A percentile compares a stretch with the other conserved stretches of the same genome.
phyloP scores from a whole-genome alignment of 805 yeast species.

The Myxozyma kluyveri region DNA sequence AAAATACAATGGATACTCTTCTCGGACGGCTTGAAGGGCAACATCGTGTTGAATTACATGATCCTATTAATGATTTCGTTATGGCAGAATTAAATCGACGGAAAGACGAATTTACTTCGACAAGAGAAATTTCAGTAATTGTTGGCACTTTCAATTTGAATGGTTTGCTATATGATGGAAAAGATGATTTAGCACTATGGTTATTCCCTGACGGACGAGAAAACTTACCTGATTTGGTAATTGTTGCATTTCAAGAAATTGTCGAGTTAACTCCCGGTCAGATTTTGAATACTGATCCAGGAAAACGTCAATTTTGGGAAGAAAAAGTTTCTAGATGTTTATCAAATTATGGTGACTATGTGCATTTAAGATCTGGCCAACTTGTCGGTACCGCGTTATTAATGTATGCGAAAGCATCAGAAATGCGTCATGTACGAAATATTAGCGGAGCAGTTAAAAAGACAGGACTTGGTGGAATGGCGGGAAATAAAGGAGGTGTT shows the following conservation, averaged over 20 bases:
- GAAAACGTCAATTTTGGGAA: slow-evolving; percentile 79
- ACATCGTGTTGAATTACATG: slow-evolving; percentile 67
- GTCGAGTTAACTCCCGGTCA: slow-evolving; percentile 92
- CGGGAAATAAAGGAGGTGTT: slow-evolving; percentile 96
- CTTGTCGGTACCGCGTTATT: slow-evolving; percentile 83
- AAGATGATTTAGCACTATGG: slow-evolving; percentile 66
- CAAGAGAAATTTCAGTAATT: slow-evolving; percentile 59
- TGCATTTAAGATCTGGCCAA: slow-evolving; percentile 76
- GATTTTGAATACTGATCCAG: slow-evolving; percentile 78
- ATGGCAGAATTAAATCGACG: slow-evolving; percentile 56
- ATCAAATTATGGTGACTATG: slow-evolving; percentile 57
- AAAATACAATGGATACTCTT: slow-evolving; percentile 80
- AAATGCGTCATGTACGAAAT: slow-evolving; percentile 61
- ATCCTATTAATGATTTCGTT: slow-evolving; percentile 87
- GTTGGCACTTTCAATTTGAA: slow-evolving; percentile 87
- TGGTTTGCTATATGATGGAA: slow-evolving; percentile 55
- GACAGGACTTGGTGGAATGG: slow-evolving; percentile 94
- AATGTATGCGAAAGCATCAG: slow-evolving; percentile 63
- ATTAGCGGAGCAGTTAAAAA: slow-evolving; percentile 94
- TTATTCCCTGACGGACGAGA: slow-evolving; percentile 56
- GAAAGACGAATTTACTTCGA: slow-evolving; percentile 55
- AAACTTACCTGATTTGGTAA: slow-evolving; percentile 68
- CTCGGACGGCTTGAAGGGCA: slow-evolving; percentile 80
- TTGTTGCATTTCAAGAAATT: slow-evolving; percentile 92
- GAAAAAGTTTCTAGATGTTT: slow-evolving; percentile 59